These are phyloP conservation scores for Zymoseptoria ardabiliae DNA, from an alignment of 2,329 filamentous ascomycete species.

Conservation along the genomic window DNA sequence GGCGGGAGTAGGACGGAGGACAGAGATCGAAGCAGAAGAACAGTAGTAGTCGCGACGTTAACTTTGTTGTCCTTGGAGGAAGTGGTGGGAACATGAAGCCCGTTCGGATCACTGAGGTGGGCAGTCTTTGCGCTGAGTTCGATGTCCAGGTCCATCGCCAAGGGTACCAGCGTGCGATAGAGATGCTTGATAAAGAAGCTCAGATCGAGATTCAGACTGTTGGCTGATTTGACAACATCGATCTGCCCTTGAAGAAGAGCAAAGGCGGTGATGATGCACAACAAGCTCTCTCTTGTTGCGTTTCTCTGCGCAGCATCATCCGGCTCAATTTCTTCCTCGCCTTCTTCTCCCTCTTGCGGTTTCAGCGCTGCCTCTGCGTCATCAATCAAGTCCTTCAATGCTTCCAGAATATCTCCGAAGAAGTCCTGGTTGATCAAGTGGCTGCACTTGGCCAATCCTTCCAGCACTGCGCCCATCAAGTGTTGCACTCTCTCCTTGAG, in stretches of 20 bases:
- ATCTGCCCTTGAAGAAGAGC: conserved; percentile 85
- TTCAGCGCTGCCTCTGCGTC: conserved; percentile 51
- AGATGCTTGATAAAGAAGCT: conserved; percentile 93
- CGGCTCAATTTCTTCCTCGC: conserved; percentile 37
- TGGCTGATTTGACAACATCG: conserved; percentile 76
- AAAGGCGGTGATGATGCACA: conserved; percentile 94
- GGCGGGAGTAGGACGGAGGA: conserved; percentile 72
- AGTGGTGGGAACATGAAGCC: conserved; percentile 50
- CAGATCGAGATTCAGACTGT: conserved; percentile 77
- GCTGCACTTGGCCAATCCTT: conserved; percentile 86
- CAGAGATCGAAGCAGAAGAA: conserved; percentile 81
- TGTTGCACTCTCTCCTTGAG: conserved; percentile 73
- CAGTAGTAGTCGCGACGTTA: conserved; percentile 91
- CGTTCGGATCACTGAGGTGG: conserved; percentile 48
- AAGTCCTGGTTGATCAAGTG: conserved; percentile 99
- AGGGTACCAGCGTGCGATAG: conserved; percentile 73
- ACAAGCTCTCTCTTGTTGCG: conserved; percentile 74
- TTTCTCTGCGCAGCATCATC: conserved; percentile 53
- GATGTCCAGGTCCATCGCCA: conserved; percentile 76
- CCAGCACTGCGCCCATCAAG: conserved; percentile 93
- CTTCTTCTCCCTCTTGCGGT: conserved; percentile 38
- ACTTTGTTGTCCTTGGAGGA: conserved; percentile 52
- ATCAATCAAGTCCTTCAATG: conserved; percentile 82
- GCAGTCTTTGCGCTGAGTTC: conserved; percentile 69
- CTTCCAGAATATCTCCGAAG: conserved; percentile 92